phyloP scores from a whole-genome alignment of 1,284 basidiomycete genomes.

The Erythrobasidium hasegawianum region DNA sequence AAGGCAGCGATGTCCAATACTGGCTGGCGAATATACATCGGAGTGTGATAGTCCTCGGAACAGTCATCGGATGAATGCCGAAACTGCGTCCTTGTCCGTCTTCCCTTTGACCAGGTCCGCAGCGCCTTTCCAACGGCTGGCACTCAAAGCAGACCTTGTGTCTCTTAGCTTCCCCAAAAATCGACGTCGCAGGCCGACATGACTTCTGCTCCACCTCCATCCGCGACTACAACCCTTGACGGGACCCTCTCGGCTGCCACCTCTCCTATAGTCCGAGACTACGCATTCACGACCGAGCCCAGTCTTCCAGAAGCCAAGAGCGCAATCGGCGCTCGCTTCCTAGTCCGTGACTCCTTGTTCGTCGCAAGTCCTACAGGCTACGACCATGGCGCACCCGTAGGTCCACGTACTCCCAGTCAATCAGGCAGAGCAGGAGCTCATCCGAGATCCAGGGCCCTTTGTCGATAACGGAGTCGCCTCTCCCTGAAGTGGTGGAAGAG shows the following conservation, averaged over 20 bases:
- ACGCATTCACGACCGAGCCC: background rate
- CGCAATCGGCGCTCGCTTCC: background rate
- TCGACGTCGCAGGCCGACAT: conserved; percentile 2
- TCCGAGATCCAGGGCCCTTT: background rate
- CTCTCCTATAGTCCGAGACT: conserved; percentile 3
- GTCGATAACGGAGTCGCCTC: too few species aligned
- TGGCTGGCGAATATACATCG: background rate
- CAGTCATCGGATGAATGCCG: background rate
- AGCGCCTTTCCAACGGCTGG: background rate
- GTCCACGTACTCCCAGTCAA: background rate
- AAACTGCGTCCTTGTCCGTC: background rate
- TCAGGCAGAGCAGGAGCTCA: background rate
- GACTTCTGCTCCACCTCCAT: background rate
- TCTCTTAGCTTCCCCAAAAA: background rate
- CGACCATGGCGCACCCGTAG: background rate
- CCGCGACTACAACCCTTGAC: background rate
- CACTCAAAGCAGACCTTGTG: background rate
- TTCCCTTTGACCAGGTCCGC: background rate
- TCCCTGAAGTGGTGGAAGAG: too few species aligned
- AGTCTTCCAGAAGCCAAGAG: background rate
- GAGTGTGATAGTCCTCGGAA: background rate
- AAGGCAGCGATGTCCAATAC: too few species aligned
- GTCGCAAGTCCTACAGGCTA: background rate
- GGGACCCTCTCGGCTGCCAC: background rate
- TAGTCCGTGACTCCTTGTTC: background rate